Conservation (phyloP, 441 rosid genomes). For the Jatropha podagrica region DNA sequence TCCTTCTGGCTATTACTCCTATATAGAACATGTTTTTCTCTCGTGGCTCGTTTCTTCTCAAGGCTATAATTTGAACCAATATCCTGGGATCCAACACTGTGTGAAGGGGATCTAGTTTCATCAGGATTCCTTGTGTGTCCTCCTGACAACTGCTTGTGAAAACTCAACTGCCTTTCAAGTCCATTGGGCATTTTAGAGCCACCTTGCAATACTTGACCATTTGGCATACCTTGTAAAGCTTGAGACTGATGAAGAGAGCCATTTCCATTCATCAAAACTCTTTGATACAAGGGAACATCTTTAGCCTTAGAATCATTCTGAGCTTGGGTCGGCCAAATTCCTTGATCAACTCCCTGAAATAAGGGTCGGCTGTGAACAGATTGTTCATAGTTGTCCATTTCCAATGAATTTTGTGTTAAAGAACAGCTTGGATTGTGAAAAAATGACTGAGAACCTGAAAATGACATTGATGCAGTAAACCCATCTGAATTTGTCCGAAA, state of each 20-base stretch:
- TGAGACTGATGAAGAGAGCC: conserved; percentile 57
- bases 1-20: conserved; percentile 67
- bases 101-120: conserved; percentile 66
- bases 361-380: conserved; percentile 97
- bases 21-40: conserved; percentile 56
- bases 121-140: conserved; percentile 30
- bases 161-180: conserved; percentile 69
- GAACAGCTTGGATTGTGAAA: conserved; percentile 98
- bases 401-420: conserved; percentile 65
- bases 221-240: conserved; percentile 44
- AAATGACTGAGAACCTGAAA: conserved; percentile 92
- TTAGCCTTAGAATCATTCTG: conserved; percentile 71
- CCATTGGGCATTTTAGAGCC: conserved; percentile 59
- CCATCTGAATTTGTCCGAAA: conserved; percentile 81
- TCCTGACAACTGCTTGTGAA: conserved; percentile 47
- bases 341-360: conserved; percentile 77
- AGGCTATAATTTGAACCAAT: conserved; percentile 56
- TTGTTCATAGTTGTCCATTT: conserved; percentile 77
- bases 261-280: conserved; percentile 65
- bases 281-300: conserved; percentile 62
- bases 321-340: conserved; percentile 59
- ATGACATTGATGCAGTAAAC: conserved; percentile 87
- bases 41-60: conserved; percentile 56
- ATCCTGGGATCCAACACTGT: conserved; percentile 58
- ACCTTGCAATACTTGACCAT: conserved; percentile 51